phyloP scores from a whole-genome alignment of 2,329 filamentous ascomycete species.

The Fusarium caatingaense region DNA sequence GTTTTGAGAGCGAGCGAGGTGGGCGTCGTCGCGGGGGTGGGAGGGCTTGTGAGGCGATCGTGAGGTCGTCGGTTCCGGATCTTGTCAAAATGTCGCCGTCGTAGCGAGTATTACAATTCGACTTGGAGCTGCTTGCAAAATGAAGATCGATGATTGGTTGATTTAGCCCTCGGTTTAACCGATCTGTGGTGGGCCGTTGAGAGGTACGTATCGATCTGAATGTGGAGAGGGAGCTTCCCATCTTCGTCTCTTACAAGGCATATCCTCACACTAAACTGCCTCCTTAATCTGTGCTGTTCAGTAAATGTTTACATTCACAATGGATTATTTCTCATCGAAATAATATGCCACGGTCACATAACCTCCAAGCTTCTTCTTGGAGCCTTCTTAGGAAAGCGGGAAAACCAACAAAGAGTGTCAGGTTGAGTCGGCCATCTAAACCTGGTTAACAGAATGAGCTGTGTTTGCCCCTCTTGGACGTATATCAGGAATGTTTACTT shows the following conservation, averaged over 20 bases:
- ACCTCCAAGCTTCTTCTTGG: not conserved
- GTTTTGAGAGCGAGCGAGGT: too few species aligned
- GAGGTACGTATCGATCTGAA: constrained; percentile 27
- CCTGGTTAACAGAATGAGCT: too few species aligned
- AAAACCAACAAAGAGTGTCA: not conserved
- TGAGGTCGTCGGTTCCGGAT: constrained; percentile 45
- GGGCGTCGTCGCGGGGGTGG: constrained; percentile 36
- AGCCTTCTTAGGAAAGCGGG: not conserved
- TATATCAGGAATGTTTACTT: not conserved
- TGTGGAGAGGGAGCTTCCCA: not conserved
- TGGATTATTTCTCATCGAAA: not conserved
- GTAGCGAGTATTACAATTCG: constrained; percentile 39
- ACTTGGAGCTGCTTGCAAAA: constrained; percentile 52
- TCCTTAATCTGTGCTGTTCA: not conserved
- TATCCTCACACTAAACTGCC: not conserved
- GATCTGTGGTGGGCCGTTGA: constrained; percentile 12
- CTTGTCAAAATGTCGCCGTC: constrained; percentile 52
- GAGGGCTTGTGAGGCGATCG: constrained; percentile 38
- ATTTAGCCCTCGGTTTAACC: constrained; percentile 29
- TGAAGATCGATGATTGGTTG: constrained; percentile 49
- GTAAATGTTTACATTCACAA: not conserved
- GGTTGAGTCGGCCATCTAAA: not conserved
- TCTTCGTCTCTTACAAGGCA: not conserved
- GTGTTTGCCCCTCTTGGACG: not conserved
- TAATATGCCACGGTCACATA: not conserved